phyloP scores from a whole-genome alignment of 1,139 yeast genomes.

The Geotrichum restrictum region DNA sequence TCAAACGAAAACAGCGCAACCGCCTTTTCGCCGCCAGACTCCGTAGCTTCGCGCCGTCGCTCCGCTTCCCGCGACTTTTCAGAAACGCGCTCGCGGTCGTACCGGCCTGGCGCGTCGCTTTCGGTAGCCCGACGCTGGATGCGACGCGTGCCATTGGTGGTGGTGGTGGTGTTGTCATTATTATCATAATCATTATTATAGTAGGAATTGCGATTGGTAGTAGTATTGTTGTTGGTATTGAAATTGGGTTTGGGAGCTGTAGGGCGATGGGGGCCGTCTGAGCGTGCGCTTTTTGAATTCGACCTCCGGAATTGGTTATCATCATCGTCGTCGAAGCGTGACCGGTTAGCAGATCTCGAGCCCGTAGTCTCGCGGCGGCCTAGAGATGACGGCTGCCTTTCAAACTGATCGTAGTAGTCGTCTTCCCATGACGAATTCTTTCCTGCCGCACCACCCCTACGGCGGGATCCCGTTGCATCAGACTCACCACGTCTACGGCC shows the following conservation, averaged over 20 bases:
- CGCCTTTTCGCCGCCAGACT: conserved; percentile 66
- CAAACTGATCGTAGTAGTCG: conserved; percentile 15
- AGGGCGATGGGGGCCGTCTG: conserved; percentile 40
- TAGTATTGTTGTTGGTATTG: neutral
- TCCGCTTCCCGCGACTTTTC: conserved; percentile 20
- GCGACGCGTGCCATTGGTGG: neutral
- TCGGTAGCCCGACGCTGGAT: conserved; percentile 11
- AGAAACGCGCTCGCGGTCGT: conserved; percentile 28
- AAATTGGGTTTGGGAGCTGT: conserved; percentile 49
- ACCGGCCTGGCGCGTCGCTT: conserved; percentile 24
- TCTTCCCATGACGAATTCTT: conserved; percentile 19
- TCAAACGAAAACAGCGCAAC: conserved; percentile 83
- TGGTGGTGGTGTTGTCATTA: neutral
- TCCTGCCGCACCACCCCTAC: neutral
- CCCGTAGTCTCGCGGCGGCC: conserved; percentile 10
- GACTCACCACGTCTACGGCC: conserved; percentile 6
- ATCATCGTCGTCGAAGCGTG: conserved; percentile 4
- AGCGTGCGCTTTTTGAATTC: conserved; percentile 32
- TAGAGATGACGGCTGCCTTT: neutral
- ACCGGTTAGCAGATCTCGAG: neutral
- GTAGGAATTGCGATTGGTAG: neutral
- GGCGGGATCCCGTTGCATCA: neutral
- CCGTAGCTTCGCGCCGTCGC: conserved; percentile 30
- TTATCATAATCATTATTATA: too few relatives aligned
- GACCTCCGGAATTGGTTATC: conserved; percentile 26